Evolutionary conservation across 1,139 yeast species (phyloP).

Genomic region (Debaryomycetaceae sp.): DNA sequence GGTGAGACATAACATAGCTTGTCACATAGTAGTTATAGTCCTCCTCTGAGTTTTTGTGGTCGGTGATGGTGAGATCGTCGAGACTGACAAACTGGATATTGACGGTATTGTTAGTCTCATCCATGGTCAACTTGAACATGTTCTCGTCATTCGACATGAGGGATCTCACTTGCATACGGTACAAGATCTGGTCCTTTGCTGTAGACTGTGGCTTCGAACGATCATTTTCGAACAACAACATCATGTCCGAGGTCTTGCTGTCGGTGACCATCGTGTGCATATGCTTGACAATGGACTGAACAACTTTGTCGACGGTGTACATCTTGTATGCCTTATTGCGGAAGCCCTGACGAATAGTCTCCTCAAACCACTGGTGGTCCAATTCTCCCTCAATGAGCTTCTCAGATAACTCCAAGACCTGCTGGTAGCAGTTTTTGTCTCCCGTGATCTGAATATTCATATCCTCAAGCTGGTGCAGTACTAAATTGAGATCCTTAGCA

Average conservation of each 20-base stretch:
- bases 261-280: conserved; percentile 78
- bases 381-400: conserved; percentile 83
- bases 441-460: conserved; percentile 72
- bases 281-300: conserved; percentile 86
- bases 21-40: conserved; percentile 92
- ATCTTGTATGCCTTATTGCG: conserved; percentile 88
- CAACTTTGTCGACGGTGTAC: conserved; percentile 89
- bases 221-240: conserved; percentile 78
- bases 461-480: conserved; percentile 78
- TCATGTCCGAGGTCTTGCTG: conserved; percentile 74
- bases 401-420: conserved; percentile 68
- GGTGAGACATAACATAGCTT: conserved; percentile 88
- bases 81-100: conserved; percentile 80
- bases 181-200: conserved; percentile 83
- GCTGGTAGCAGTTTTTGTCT: conserved; percentile 67
- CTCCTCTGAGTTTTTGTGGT: conserved; percentile 70
- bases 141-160: conserved; percentile 83
- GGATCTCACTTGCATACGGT: conserved; percentile 82
- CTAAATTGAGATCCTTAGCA: conserved; percentile 81
- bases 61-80: conserved; percentile 82
- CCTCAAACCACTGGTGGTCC: conserved; percentile 96
- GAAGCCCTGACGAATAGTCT: conserved; percentile 90
- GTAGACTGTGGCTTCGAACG: conserved; percentile 60
- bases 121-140: conserved; percentile 81
- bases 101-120: conserved; percentile 50